phyloP scores from a whole-genome alignment of 2,329 filamentous ascomycete species.

The Sporothrix humicola region DNA sequence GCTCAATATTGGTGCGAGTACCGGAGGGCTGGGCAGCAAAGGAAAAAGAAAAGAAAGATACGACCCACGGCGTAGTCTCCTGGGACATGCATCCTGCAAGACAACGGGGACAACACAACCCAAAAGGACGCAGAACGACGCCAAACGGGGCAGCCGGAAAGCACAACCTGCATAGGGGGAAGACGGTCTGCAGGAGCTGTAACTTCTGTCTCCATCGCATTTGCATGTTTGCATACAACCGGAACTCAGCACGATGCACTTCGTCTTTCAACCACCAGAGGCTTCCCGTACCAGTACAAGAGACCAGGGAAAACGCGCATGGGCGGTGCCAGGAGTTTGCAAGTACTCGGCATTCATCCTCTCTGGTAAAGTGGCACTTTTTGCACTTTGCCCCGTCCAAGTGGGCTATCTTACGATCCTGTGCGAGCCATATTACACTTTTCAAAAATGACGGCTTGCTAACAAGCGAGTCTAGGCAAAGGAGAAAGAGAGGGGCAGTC shows the following conservation, averaged over 20 bases:
- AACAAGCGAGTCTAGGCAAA: slow-evolving; percentile 5
- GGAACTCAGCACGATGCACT: too few species aligned
- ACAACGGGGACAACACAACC: not conserved
- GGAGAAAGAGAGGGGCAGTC: not conserved
- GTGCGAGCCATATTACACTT: not conserved
- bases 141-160: slow-evolving; percentile 28
- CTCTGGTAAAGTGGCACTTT: not conserved
- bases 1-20: not conserved
- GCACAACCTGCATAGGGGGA: slow-evolving; percentile 13
- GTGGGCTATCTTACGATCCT: slow-evolving; percentile 7
- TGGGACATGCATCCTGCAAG: slow-evolving; percentile 29
- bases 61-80: not conserved
- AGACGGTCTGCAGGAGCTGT: not conserved
- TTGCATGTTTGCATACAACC: too few species aligned
- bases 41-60: not conserved
- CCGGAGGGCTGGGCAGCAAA: slow-evolving; percentile 15
- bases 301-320: not conserved
- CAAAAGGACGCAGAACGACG: not conserved
- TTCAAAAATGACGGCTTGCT: not conserved
- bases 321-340: too few species aligned
- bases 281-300: not conserved
- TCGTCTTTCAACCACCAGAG: too few species aligned
- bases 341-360: not conserved
- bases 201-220: not conserved
- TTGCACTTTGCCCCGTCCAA: slow-evolving; percentile 13